Evolutionary conservation across 768 basidiomycete species (phyloP), one percentile per base, ranked within the genome.

Genomic region (Amanita jacksonii): DNA sequence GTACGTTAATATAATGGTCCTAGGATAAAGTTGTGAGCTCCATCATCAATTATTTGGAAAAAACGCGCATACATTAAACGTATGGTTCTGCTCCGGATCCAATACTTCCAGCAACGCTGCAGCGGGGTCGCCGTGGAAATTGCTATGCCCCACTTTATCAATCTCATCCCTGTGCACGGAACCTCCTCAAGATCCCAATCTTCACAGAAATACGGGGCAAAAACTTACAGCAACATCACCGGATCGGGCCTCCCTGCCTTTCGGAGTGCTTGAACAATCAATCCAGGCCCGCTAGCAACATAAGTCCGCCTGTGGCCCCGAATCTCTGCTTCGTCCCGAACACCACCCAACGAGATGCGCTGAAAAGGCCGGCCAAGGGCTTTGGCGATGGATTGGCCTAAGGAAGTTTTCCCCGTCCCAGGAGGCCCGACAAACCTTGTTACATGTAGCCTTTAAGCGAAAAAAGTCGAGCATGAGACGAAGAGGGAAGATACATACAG

Each of bases 1-100:
- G 88, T 8, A 87, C 80, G 48, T 91, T 89, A 57, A 92, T 75
- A 55, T 90, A 94, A 63, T 96, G 92, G 60, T 96, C 92, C 77
- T 88, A 54, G 23, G 58, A 3, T 15, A 30, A 1, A 36, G n/a
- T n/a, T n/a, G n/a, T n/a, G n/a, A n/a, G n/a, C n/a, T n/a, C 6
- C 31, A 46, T 42, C 20, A 36, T 28, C 44, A 7, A 16, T 44
- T 22, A 38, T 15, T 32, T 20, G 38, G 22, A 13, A 13, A 38
- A 27, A 15, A 13, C 15, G 18, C 13, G 60, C 74, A 49, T 41
- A 80, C 85, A 57, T 83, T 85, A 56, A 88, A 88, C 0, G 77
- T 71, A 55, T 85, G 75, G 49, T 92, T 93, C 61, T 94, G 90
- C 58, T 96, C 93, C 0, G 93, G 93, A 57, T 96, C 93, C 41